Evolutionary conservation across 176 grass and related monocot species (phyloP).

Genomic region (Musa beccarii): DNA sequence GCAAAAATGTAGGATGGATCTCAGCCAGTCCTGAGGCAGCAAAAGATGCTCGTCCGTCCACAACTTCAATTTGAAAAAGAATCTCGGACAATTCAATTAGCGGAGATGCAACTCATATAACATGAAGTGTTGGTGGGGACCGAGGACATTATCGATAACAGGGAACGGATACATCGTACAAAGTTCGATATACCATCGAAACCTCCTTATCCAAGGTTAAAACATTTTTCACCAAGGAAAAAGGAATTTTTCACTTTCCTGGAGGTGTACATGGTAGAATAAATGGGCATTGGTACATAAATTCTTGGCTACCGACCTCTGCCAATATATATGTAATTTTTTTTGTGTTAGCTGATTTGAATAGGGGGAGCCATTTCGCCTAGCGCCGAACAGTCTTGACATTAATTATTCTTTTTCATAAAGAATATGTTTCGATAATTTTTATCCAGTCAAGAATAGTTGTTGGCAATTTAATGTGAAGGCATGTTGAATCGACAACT

Average conservation of each 20-base stretch:
- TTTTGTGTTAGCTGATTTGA: background rate
- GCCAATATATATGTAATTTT: background rate
- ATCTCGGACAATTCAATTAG: background rate
- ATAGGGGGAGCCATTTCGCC: background rate
- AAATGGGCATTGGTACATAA: background rate
- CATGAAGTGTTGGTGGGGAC: background rate
- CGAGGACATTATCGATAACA: background rate
- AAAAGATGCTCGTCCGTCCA: background rate
- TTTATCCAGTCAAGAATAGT: too few relatives aligned
- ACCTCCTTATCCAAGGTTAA: background rate
- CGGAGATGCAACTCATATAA: background rate
- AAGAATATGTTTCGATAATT: background rate
- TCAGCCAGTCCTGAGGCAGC: background rate
- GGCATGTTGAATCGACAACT: too few relatives aligned
- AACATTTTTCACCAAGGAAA: background rate
- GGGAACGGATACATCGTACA: background rate
- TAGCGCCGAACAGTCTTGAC: background rate
- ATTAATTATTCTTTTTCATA: background rate
- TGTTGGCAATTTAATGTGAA: too few relatives aligned
- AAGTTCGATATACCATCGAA: background rate
- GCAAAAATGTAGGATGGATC: constrained; percentile 55
- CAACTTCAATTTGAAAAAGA: background rate
- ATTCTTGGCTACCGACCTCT: background rate
- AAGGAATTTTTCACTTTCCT: background rate
- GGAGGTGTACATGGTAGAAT: background rate